Evolutionary conservation across 2,329 filamentous ascomycete genomes (phyloP).

Genomic region (Xylariaceae sp.): DNA sequence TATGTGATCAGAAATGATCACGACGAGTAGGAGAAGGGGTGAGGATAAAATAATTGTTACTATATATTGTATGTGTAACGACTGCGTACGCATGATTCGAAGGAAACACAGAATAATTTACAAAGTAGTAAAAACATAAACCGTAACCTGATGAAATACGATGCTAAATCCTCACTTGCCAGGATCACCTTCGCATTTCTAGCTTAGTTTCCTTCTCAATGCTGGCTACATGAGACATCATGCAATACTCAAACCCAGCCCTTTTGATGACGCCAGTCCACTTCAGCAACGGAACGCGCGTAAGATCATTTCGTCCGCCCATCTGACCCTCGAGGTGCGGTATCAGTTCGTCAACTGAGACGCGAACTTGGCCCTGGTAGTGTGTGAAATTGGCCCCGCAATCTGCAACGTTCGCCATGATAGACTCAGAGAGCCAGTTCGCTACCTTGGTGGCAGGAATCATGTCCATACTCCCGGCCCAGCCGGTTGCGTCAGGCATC

Average conservation of each 20-base stretch:
- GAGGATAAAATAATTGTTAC: too few relatives aligned
- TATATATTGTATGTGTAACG: too few relatives aligned
- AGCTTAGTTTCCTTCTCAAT: constrained; percentile 1
- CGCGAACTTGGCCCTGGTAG: background rate
- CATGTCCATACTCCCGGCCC: constrained; percentile 6
- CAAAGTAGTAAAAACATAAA: too few relatives aligned
- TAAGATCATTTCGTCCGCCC: background rate
- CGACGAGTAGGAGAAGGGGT: too few relatives aligned
- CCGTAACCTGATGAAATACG: too few relatives aligned
- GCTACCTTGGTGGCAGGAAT: background rate
- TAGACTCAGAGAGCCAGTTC: background rate
- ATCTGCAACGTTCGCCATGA: background rate
- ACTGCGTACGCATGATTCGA: too few relatives aligned
- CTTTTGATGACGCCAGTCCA: constrained; percentile 1
- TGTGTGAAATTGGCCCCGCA: background rate
- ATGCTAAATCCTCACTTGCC: background rate
- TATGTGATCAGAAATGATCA: too few relatives aligned
- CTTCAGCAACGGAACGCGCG: background rate
- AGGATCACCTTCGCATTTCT: background rate
- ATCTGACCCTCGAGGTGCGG: constrained; percentile 3
- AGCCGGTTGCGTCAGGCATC: constrained; percentile 10
- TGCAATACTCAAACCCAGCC: constrained; percentile 4
- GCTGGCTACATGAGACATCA: constrained; percentile 4
- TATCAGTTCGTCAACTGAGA: constrained; percentile 2
- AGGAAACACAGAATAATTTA: too few relatives aligned